Evolutionary conservation across 2,329 filamentous ascomycete genomes (phyloP).

Genomic region (Rhynchosporium secalis): DNA sequence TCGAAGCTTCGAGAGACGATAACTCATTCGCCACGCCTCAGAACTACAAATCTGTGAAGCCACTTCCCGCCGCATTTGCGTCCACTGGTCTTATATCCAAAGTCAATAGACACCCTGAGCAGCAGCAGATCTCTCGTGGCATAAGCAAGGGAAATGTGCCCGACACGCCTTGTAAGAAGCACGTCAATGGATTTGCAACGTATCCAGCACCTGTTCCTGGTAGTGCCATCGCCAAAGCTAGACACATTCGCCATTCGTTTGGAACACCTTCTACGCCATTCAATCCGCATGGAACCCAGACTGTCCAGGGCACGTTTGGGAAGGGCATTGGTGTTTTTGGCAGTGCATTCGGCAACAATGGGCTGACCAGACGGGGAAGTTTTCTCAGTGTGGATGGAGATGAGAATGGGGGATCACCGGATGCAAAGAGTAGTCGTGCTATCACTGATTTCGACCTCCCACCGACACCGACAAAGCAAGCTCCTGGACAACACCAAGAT

Average conservation of each 20-base stretch:
- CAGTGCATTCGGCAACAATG: conserved; percentile 47
- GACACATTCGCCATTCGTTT: conserved; percentile 70
- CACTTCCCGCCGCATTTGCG: conserved; percentile 82
- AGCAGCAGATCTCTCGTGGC: conserved; percentile 52
- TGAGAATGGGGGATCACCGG: conserved; percentile 43
- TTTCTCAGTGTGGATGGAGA: conserved; percentile 81
- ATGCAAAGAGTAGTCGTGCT: conserved; percentile 60
- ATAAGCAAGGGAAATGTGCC: conserved; percentile 71
- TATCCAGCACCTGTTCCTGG: conserved; percentile 58
- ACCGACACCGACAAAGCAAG: conserved; percentile 89
- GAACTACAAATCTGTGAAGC: conserved; percentile 73
- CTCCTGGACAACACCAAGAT: conserved; percentile 40
- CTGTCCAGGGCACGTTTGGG: conserved; percentile 50
- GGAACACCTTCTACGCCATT: conserved; percentile 81
- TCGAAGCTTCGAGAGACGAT: conserved; percentile 46
- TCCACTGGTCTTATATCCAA: conserved; percentile 95
- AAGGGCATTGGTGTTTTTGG: conserved; percentile 63
- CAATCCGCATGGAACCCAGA: conserved; percentile 54
- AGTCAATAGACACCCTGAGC: conserved; percentile 80
- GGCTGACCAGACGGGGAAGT: conserved; percentile 57
- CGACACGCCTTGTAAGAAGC: conserved; percentile 95
- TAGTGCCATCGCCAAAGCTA: conserved; percentile 60
- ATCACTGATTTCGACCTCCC: conserved; percentile 72
- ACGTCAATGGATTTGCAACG: conserved; percentile 67
- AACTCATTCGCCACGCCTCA: conserved; percentile 70